Evolutionary conservation across 495 filamentous ascomycete genomes (phyloP).

Genomic region (Podospora pseudopauciseta): DNA sequence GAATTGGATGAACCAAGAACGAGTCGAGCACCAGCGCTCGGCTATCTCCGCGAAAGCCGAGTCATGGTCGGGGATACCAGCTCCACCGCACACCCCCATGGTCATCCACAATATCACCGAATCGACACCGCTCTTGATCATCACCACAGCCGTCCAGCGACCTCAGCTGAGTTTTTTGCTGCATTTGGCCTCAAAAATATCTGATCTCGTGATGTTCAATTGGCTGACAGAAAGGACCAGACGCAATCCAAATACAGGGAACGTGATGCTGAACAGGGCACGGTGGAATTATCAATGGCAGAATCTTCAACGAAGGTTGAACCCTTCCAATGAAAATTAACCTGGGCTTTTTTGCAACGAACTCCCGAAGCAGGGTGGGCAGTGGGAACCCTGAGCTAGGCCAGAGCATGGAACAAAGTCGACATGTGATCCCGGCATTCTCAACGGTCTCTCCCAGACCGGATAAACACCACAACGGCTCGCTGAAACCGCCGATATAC

Average conservation of each 20-base stretch:
- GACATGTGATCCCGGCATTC: too few species aligned
- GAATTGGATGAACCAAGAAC: not conserved
- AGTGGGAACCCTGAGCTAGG: too few species aligned
- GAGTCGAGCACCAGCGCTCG: not conserved
- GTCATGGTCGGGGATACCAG: slow-evolving; percentile 19
- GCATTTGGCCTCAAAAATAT: not conserved
- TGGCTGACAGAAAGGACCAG: not conserved
- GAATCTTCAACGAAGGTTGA: too few species aligned
- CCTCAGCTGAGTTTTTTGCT: not conserved
- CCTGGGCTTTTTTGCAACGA: too few species aligned
- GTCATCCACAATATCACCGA: slow-evolving; percentile 28
- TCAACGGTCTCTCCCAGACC: too few species aligned
- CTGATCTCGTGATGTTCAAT: not conserved
- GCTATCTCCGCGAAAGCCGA: slow-evolving; percentile 9
- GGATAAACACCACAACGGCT: too few species aligned
- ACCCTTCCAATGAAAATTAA: too few species aligned
- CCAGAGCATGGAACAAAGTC: too few species aligned
- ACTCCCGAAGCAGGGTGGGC: too few species aligned
- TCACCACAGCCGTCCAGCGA: not conserved
- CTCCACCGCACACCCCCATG: slow-evolving; percentile 11
- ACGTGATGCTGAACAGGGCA: too few species aligned
- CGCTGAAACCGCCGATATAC: too few species aligned
- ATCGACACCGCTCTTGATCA: slow-evolving; percentile 7
- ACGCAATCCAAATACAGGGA: not conserved
- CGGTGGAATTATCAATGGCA: too few species aligned